These are phyloP conservation scores for Nannizziopsis arthrosporioides DNA, from an alignment of 2,329 filamentous ascomycete species.

Conservation along the genomic window DNA sequence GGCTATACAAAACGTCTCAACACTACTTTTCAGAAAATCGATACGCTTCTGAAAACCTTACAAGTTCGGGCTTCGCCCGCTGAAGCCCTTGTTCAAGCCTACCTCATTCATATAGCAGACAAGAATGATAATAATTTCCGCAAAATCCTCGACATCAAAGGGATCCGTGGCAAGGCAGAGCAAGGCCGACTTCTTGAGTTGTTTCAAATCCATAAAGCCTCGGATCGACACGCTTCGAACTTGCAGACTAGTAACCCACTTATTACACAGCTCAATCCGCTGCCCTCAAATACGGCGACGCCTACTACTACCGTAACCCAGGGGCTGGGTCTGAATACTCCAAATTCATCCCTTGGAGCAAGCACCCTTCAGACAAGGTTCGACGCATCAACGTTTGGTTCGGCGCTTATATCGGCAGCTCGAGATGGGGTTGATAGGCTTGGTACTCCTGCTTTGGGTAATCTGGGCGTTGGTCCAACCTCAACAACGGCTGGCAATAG, in stretches of 20 bases:
- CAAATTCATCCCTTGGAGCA: conserved; percentile 32
- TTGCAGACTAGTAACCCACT: conserved; percentile 60
- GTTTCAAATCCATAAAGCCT: conserved; percentile 72
- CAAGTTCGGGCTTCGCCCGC: conserved; percentile 86
- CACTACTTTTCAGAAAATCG: conserved; percentile 71
- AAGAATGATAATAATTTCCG: conserved; percentile 88
- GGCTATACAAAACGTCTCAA: conserved; percentile 78
- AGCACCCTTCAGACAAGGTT: conserved; percentile 45
- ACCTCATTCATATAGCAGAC: conserved; percentile 93
- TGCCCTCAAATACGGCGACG: conserved; percentile 20
- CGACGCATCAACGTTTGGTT: conserved; percentile 70
- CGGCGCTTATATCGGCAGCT: conserved; percentile 77
- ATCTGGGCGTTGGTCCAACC: conserved; percentile 11
- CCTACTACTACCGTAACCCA: conserved; percentile 31
- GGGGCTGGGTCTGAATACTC: conserved; percentile 35
- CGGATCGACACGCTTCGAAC: conserved; percentile 50
- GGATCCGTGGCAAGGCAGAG: conserved; percentile 67
- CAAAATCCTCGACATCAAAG: conserved; percentile 92
- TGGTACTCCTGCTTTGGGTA: conserved; percentile 46
- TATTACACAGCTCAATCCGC: conserved; percentile 50
- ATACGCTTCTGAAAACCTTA: conserved; percentile 87
- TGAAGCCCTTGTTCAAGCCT: conserved; percentile 90
- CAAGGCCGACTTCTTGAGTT: conserved; percentile 74
- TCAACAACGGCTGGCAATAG: conserved; percentile 19
- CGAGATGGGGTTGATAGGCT: conserved; percentile 71